Evolutionary conservation across 139 green algal species (phyloP).

Genomic region (Chlamydomonas asymmetrica): DNA sequence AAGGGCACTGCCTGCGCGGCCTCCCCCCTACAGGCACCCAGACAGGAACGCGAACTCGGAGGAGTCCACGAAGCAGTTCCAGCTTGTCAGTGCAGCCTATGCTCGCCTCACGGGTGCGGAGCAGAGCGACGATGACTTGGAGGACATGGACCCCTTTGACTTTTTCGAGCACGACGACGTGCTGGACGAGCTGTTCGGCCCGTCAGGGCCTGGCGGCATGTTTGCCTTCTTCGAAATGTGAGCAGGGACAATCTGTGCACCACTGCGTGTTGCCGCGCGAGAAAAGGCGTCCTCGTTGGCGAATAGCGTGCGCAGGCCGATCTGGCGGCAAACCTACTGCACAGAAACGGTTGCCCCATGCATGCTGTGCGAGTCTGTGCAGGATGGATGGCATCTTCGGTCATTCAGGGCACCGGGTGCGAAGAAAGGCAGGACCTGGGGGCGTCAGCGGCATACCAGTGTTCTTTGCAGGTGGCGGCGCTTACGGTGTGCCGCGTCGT

Average conservation of each 20-base stretch:
- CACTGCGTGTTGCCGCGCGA: no score
- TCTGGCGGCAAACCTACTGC: no score
- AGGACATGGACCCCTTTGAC: conserved; percentile 32
- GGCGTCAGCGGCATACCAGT: no score
- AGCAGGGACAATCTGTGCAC: no score
- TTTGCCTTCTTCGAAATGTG: conserved; percentile 20
- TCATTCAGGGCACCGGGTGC: no score
- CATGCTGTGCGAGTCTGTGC: no score
- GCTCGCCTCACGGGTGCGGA: conserved; percentile 15
- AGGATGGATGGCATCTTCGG: no score
- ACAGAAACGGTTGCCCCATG: no score
- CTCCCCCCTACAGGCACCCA: conserved; percentile 39
- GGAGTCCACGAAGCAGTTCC: conserved; percentile 31
- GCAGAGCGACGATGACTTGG: conserved; percentile 45
- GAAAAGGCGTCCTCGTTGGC: neutral
- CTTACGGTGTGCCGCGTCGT: no score
- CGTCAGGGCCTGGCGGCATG: neutral
- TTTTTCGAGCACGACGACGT: conserved; percentile 30
- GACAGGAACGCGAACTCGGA: conserved; percentile 52
- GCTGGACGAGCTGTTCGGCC: neutral
- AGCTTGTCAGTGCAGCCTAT: conserved; percentile 20
- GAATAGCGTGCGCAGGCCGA: neutral
- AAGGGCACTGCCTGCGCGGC: neutral
- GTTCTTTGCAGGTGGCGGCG: no score
- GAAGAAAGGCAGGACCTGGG: no score